Evolutionary conservation across 208 protist species (phyloP).

Genomic region (Acanthamoeba quina): DNA sequence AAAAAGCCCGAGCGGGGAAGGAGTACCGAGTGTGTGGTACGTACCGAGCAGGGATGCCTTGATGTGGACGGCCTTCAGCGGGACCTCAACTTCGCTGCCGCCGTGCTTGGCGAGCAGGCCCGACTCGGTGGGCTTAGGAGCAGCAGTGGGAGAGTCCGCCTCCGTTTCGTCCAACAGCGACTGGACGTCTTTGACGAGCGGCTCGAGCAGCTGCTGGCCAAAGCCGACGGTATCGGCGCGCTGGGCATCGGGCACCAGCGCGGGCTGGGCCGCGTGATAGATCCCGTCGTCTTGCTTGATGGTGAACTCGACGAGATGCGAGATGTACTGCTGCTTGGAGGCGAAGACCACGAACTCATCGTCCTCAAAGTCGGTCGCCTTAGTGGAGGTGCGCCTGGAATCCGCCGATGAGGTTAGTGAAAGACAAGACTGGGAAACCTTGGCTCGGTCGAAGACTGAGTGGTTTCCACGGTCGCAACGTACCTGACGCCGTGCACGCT

Average conservation of each 20-base stretch:
- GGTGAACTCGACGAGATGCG: constrained; percentile 80
- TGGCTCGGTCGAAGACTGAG: neutral
- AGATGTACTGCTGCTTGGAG: constrained; percentile 79
- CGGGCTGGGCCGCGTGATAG: neutral
- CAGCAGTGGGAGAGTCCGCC: neutral
- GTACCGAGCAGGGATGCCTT: constrained; percentile 33
- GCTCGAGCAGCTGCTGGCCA: neutral
- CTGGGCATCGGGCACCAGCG: neutral
- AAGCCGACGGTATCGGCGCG: too few species aligned
- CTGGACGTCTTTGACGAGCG: neutral
- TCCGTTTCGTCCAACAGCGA: neutral
- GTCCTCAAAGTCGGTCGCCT: constrained; percentile 74
- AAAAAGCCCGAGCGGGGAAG: neutral
- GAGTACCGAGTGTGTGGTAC: too few species aligned
- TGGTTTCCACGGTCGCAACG: neutral
- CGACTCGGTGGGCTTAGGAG: neutral
- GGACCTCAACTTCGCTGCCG: neutral
- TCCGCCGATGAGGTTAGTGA: neutral
- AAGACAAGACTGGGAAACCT: neutral
- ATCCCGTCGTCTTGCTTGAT: neutral
- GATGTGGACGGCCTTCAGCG: constrained; percentile 76
- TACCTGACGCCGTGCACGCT: constrained; percentile 76
- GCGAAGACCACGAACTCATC: constrained; percentile 80
- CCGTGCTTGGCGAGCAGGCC: neutral
- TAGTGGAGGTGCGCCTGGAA: neutral